Evolutionary conservation across 805 yeast genomes (phyloP).

Genomic region (Lipomyces lipofer): DNA sequence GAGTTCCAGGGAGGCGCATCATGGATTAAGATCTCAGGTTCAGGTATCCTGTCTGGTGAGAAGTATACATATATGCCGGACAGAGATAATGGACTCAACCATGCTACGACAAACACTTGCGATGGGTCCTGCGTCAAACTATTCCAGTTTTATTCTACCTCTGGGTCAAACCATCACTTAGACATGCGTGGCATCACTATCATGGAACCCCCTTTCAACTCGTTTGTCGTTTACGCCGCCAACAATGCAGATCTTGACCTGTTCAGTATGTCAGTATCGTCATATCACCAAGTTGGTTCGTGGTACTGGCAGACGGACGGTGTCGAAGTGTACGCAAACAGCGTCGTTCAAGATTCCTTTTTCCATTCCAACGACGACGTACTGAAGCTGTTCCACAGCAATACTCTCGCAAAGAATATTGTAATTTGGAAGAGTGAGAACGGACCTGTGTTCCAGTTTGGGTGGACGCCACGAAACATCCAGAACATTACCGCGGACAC

Average conservation of each 20-base stretch:
- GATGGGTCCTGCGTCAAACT: background rate
- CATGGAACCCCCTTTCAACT: background rate
- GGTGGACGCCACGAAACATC: background rate
- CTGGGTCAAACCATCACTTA: background rate
- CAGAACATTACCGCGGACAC: background rate
- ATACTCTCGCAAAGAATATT: background rate
- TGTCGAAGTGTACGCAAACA: background rate
- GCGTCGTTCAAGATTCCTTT: background rate
- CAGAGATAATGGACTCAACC: background rate
- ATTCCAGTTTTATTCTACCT: background rate
- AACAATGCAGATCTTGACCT: background rate
- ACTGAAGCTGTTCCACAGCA: background rate
- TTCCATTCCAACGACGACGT: background rate
- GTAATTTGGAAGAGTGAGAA: background rate
- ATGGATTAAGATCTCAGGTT: background rate
- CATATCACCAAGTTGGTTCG: constrained; percentile 1
- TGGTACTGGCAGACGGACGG: constrained; percentile 1
- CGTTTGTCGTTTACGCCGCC: background rate
- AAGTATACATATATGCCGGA: background rate
- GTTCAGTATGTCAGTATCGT: background rate
- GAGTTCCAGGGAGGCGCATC: background rate
- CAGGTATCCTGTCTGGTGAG: background rate
- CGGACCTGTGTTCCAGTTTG: background rate
- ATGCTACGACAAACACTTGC: background rate
- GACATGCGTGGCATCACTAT: background rate